A percentile compares a stretch with the other conserved stretches of the same genome.
phyloP scores from a whole-genome alignment of 345 rosid species.

The Salix arbutifolia region DNA sequence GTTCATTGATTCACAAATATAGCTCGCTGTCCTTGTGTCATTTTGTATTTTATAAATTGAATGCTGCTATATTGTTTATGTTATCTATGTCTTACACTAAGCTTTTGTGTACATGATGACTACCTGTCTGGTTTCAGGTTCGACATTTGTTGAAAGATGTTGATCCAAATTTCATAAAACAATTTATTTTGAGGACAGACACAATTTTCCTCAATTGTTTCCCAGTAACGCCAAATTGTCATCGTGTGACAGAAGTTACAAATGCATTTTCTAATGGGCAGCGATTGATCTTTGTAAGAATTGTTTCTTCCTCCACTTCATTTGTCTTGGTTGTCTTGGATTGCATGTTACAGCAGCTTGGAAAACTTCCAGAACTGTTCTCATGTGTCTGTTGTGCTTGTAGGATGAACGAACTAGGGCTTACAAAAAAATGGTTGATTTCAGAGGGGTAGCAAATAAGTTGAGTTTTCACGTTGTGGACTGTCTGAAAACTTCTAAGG shows the following conservation, averaged over 20 bases:
- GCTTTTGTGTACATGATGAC: background rate
- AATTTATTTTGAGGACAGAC: slow-evolving; percentile 33
- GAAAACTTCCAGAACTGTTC: slow-evolving; percentile 3
- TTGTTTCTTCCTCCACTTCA: background rate
- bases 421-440: slow-evolving; percentile 67
- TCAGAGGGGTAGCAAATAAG: slow-evolving; percentile 58
- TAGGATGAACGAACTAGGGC: slow-evolving; percentile 83
- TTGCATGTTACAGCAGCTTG: slow-evolving; percentile 7
- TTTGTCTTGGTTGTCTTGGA: background rate
- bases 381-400: slow-evolving; percentile 4
- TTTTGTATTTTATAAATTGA: background rate
- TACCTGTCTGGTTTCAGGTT: slow-evolving; percentile 42
- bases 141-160: slow-evolving; percentile 47
- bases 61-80: background rate
- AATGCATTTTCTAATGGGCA: slow-evolving; percentile 51
- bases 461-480: slow-evolving; percentile 66
- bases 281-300: slow-evolving; percentile 63
- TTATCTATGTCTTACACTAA: background rate
- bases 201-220: slow-evolving; percentile 49
- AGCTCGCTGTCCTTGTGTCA: background rate
- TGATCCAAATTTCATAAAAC: slow-evolving; percentile 52
- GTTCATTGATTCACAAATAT: background rate
- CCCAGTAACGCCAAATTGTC: slow-evolving; percentile 80
- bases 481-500: slow-evolving; percentile 81
- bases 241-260: slow-evolving; percentile 73